These are phyloP conservation scores for Solanum chmielewskii DNA, from an alignment of 257 asterid genomes.

Conservation along the genomic window DNA sequence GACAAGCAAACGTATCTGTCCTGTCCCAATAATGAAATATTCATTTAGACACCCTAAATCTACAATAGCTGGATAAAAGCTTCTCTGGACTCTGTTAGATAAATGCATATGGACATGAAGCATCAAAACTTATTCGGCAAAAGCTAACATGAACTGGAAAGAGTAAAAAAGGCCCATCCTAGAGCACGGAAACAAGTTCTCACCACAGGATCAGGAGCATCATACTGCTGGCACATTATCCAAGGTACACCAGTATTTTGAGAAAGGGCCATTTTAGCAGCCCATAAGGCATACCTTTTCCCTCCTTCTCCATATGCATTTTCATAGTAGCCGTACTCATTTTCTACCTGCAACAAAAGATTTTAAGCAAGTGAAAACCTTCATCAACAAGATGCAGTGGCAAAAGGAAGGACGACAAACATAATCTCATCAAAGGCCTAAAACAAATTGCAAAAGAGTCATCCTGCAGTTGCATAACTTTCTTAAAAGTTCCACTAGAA, in stretches of 20 bases:
- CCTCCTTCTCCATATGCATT: conserved; percentile 85
- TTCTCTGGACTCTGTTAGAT: not conserved
- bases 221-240: conserved; percentile 93
- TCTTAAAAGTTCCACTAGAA: not conserved
- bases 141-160: not conserved
- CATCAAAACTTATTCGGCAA: not conserved
- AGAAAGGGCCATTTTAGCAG: conserved; percentile 80
- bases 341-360: conserved; percentile 60
- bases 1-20: not conserved
- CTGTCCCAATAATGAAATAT: not conserved
- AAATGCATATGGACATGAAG: not conserved
- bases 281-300: conserved; percentile 72
- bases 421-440: not conserved
- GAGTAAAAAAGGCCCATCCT: not conserved
- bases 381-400: not conserved
- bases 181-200: conserved; percentile 8
- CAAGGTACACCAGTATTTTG: conserved; percentile 89
- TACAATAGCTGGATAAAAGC: not conserved
- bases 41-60: not conserved
- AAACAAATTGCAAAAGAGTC: not conserved
- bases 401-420: not conserved
- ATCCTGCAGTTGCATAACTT: not conserved
- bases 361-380: not conserved
- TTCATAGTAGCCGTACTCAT: conserved; percentile 82
- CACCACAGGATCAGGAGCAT: conserved; percentile 75